These are phyloP conservation scores for Fusarium dlaminii DNA, from an alignment of 2,329 filamentous ascomycete genomes.

Conservation along the genomic window DNA sequence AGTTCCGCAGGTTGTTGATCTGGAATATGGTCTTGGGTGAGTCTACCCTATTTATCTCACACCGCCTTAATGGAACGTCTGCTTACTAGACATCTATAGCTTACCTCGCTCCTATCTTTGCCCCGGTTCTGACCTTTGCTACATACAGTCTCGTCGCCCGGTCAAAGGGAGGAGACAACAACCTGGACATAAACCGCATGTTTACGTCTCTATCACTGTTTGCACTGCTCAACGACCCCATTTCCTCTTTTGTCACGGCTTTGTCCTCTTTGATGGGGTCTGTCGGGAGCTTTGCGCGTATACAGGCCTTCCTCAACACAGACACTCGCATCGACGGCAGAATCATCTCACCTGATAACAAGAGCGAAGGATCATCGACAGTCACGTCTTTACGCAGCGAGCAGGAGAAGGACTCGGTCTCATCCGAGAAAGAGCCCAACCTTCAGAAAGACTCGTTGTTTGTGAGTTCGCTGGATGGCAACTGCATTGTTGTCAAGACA, in stretches of 20 bases:
- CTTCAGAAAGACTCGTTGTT: not conserved
- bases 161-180: not conserved
- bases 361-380: not conserved
- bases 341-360: not conserved
- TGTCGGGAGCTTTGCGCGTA: constrained; percentile 25
- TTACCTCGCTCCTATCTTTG: constrained; percentile 30
- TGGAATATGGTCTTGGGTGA: constrained; percentile 34
- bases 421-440: not conserved
- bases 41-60: not conserved
- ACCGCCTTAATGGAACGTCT: not conserved
- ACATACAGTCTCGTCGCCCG: constrained; percentile 26
- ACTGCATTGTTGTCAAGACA: not conserved
- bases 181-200: constrained; percentile 27
- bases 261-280: constrained; percentile 30
- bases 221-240: constrained; percentile 14
- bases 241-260: constrained; percentile 17
- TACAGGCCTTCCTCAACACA: constrained; percentile 24
- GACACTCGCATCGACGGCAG: constrained; percentile 8
- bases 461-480: not conserved
- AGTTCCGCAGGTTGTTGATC: constrained; percentile 26
- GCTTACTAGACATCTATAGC: not conserved
- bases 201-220: constrained; percentile 32
- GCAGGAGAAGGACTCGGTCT: not conserved
- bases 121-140: constrained; percentile 23
- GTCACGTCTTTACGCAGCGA: not conserved